Evolutionary conservation across 2,329 filamentous ascomycete genomes (phyloP).

Genomic region (Claviceps maximensis): DNA sequence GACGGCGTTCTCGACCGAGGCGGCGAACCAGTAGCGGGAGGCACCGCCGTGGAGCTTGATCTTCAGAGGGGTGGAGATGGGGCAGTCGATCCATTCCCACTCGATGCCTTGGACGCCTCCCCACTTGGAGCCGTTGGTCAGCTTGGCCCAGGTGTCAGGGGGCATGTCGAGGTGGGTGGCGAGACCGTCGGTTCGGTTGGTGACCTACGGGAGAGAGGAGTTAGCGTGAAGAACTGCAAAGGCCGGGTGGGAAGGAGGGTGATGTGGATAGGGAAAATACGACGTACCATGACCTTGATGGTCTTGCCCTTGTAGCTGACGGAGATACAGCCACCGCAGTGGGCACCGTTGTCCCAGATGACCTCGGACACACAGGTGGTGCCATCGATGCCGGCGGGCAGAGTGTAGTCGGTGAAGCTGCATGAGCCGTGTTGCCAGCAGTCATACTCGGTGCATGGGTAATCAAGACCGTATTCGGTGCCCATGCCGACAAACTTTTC

Average conservation of each 20-base stretch:
- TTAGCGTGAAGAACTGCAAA: not conserved
- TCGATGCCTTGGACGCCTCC: not conserved
- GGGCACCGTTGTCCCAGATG: not conserved
- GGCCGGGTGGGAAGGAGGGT: no score
- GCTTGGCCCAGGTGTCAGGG: not conserved
- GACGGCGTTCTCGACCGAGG: not conserved
- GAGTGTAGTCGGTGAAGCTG: not conserved
- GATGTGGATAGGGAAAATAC: no score
- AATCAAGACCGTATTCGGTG: not conserved
- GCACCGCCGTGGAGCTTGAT: not conserved
- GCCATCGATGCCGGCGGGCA: not conserved
- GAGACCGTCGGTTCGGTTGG: not conserved
- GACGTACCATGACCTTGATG: not conserved
- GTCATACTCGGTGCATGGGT: not conserved
- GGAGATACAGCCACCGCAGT: not conserved
- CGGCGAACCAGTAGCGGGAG: not conserved
- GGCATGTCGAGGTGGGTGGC: not conserved
- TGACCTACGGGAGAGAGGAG: not conserved
- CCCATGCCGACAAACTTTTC: not conserved
- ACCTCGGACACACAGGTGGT: not conserved
- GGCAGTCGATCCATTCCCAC: not conserved
- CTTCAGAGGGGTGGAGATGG: not conserved
- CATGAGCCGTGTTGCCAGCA: not conserved
- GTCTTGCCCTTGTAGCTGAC: not conserved
- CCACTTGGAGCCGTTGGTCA: not conserved